These are phyloP conservation scores for Fusarium sp. DNA, from an alignment of 2,329 filamentous ascomycete genomes.

Conservation along the genomic window DNA sequence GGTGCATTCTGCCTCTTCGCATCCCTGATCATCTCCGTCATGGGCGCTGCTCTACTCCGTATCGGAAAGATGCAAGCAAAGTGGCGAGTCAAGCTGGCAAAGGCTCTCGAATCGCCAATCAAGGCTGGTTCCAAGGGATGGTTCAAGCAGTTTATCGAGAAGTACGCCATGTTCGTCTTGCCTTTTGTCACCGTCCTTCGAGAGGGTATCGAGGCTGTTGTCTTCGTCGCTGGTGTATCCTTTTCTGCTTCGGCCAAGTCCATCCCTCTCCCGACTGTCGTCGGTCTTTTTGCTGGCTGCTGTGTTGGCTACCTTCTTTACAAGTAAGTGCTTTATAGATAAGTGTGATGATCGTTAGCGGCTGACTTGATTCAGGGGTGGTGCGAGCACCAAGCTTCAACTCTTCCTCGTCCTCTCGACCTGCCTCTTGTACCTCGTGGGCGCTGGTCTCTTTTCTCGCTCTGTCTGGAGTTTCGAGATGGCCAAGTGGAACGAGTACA, in stretches of 20 bases:
- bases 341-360: background rate
- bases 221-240: slow-evolving; percentile 88
- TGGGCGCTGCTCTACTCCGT: slow-evolving; percentile 83
- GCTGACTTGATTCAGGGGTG: slow-evolving; percentile 50
- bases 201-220: slow-evolving; percentile 86
- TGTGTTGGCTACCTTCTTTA: slow-evolving; percentile 81
- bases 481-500: slow-evolving; percentile 73
- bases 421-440: slow-evolving; percentile 85
- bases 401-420: slow-evolving; percentile 85
- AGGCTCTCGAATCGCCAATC: slow-evolving; percentile 69
- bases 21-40: slow-evolving; percentile 81
- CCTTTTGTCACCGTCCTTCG: slow-evolving; percentile 90
- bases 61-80: slow-evolving; percentile 87
- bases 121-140: slow-evolving; percentile 56
- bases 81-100: slow-evolving; percentile 85
- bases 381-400: slow-evolving; percentile 63
- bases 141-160: slow-evolving; percentile 75
- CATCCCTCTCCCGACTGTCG: slow-evolving; percentile 81
- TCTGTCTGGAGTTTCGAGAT: slow-evolving; percentile 80
- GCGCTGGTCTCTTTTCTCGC: slow-evolving; percentile 83
- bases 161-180: slow-evolving; percentile 87
- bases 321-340: slow-evolving; percentile 64
- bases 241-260: slow-evolving; percentile 79
- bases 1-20: slow-evolving; percentile 82
- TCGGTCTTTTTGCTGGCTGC: slow-evolving; percentile 75